A percentile compares a stretch with the other conserved stretches of the same genome.
These are phyloP conservation scores for Pichia gijzeniarum DNA, from an alignment of 805 yeast species.

Conservation along the genomic window DNA sequence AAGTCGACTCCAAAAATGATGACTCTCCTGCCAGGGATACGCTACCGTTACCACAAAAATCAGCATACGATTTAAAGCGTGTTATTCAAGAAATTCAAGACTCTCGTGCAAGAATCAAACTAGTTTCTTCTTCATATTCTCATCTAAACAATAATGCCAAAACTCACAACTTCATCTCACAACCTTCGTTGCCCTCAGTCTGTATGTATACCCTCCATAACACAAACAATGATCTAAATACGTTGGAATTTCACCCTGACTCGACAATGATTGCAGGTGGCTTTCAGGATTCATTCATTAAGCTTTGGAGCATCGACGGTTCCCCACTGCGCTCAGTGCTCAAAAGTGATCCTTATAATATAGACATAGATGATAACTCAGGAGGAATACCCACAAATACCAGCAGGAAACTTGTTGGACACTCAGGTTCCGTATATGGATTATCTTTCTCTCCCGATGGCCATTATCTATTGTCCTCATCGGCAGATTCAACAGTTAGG, in stretches of 20 bases:
- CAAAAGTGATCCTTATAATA: slow-evolving; percentile 46
- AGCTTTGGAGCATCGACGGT: slow-evolving; percentile 92
- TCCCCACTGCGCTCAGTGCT: slow-evolving; percentile 63
- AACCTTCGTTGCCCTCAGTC: slow-evolving; percentile 84
- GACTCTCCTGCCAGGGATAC: slow-evolving; percentile 70
- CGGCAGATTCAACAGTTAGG: slow-evolving; percentile 89
- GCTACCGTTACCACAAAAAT: slow-evolving; percentile 81
- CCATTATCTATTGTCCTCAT: slow-evolving; percentile 67
- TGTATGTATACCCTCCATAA: slow-evolving; percentile 98
- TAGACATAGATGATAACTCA: not conserved
- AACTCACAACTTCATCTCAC: slow-evolving; percentile 26
- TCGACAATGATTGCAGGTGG: slow-evolving; percentile 88
- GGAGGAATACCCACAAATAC: slow-evolving; percentile 28
- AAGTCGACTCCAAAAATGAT: slow-evolving; percentile 43
- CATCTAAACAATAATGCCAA: slow-evolving; percentile 9
- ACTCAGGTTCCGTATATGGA: slow-evolving; percentile 91
- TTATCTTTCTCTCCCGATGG: slow-evolving; percentile 87
- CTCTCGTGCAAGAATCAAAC: slow-evolving; percentile 63
- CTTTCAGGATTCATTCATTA: slow-evolving; percentile 84
- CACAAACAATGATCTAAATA: slow-evolving; percentile 82
- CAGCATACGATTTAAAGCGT: slow-evolving; percentile 70
- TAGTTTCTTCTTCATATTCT: slow-evolving; percentile 41
- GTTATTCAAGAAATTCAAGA: slow-evolving; percentile 78
- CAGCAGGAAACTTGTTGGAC: slow-evolving; percentile 68
- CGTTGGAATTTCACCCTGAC: slow-evolving; percentile 81